Evolutionary conservation across 257 asterid genomes (phyloP).

Genomic region (Galeopsis tetrahit): DNA sequence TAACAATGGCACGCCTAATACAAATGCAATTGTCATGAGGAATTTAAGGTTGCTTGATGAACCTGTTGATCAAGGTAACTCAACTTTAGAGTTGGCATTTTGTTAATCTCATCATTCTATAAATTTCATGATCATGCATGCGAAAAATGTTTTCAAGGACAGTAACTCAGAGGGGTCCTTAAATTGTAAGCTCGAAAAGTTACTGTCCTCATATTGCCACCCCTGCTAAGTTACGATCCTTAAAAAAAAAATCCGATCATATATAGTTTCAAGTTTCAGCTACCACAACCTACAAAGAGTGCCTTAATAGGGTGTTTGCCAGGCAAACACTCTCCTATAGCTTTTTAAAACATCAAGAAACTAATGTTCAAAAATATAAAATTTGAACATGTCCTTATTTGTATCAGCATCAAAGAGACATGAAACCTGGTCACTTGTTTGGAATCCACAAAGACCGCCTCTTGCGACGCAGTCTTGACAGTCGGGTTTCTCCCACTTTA

Average conservation of each 20-base stretch:
- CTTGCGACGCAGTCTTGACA: slow-evolving; percentile 50
- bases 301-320: neutral
- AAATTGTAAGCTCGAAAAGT: no score
- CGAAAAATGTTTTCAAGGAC: no score
- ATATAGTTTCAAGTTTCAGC: slow-evolving; percentile 29
- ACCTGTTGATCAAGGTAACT: slow-evolving; percentile 37
- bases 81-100: slow-evolving; percentile 25
- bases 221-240: no score
- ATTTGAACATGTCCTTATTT: slow-evolving; percentile 33
- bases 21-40: slow-evolving; percentile 45
- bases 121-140: no score
- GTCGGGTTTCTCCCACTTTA: slow-evolving; percentile 49
- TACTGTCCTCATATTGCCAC: no score
- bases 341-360: no score
- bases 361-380: no score
- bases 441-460: slow-evolving; percentile 50
- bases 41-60: slow-evolving; percentile 31
- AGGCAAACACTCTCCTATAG: no score
- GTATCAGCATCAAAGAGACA: slow-evolving; percentile 32
- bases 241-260: no score
- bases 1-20: slow-evolving; percentile 47
- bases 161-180: no score
- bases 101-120: neutral
- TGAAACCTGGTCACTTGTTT: slow-evolving; percentile 26
- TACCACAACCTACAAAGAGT: slow-evolving; percentile 2